Percentiles rank a stretch among this genome's conserved stretches.
These are phyloP conservation scores for Elsinoe arachidis DNA, from an alignment of 2,329 filamentous ascomycete genomes.

Conservation along the genomic window DNA sequence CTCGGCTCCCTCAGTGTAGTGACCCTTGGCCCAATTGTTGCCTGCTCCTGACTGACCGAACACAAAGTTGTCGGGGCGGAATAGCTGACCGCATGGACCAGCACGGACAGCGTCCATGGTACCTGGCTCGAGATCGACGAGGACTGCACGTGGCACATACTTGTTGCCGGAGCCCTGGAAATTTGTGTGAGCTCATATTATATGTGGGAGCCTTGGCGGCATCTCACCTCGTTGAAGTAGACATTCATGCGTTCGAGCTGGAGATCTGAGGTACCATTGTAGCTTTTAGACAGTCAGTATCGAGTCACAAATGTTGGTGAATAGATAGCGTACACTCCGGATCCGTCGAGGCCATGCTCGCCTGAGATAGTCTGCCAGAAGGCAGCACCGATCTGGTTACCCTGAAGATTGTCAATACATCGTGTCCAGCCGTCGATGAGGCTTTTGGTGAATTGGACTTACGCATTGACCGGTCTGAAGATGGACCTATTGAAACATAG, in stretches of 20 bases:
- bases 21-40: conserved; percentile 99
- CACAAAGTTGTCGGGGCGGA: conserved; percentile 99
- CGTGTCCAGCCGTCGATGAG: conserved; percentile 15
- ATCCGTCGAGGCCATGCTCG: conserved; percentile 91
- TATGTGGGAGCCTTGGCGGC: conserved; percentile 15
- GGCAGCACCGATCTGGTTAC: conserved; percentile 99
- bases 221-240: conserved; percentile 85
- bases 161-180: conserved; percentile 87
- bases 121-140: conserved; percentile 98
- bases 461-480: conserved; percentile 99
- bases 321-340: conserved; percentile 67
- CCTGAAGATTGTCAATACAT: conserved; percentile 46
- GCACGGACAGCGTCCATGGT: conserved; percentile 99
- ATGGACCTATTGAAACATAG: conserved; percentile 68
- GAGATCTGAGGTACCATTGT: conserved; percentile 96
- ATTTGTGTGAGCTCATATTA: conserved; percentile 24
- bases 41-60: conserved; percentile 99
- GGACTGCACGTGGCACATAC: conserved; percentile 97
- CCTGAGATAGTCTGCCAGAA: conserved; percentile 69
- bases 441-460: conserved; percentile 37
- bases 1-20: conserved; percentile 99
- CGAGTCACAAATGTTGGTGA: conserved; percentile 2
- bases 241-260: conserved; percentile 99
- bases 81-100: conserved; percentile 96
- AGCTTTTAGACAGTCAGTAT: conserved; percentile 46